Conservation (phyloP, 2,329 filamentous ascomycete genomes). For the Diplodia scrobiculata region DNA sequence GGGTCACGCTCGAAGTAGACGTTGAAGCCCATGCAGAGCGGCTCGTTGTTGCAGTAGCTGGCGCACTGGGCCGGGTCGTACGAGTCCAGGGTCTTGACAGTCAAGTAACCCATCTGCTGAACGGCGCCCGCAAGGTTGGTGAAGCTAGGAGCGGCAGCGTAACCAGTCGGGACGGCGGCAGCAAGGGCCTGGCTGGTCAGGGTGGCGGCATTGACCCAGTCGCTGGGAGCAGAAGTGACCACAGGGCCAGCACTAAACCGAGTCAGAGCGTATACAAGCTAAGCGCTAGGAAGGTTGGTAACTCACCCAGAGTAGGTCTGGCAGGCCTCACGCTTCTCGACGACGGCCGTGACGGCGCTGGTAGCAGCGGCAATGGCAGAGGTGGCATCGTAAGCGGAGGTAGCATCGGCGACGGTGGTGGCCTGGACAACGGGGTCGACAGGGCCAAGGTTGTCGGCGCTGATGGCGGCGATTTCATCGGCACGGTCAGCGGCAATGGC, state of each 20-base stretch:
- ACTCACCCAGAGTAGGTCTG: conserved; percentile 19
- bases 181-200: conserved; percentile 5
- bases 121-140: conserved; percentile 23
- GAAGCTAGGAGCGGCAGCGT: conserved; percentile 27
- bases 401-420: conserved; percentile 7
- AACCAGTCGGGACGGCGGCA: conserved; percentile 28
- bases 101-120: conserved; percentile 31
- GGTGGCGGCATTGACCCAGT: not conserved
- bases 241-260: conserved; percentile 4
- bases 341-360: conserved; percentile 9
- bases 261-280: not conserved
- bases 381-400: conserved; percentile 16
- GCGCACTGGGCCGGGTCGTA: conserved; percentile 32
- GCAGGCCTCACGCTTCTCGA: conserved; percentile 20
- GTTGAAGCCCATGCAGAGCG: conserved; percentile 34
- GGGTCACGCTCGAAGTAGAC: conserved; percentile 35
- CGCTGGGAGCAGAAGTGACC: conserved; percentile 6
- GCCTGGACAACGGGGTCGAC: conserved; percentile 18
- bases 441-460: conserved; percentile 16
- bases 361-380: conserved; percentile 21
- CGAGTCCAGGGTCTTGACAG: conserved; percentile 23
- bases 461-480: conserved; percentile 12
- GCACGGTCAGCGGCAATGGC: conserved; percentile 5
- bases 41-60: conserved; percentile 28
- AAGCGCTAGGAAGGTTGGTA: too few relatives aligned